Base-by-base conservation (phyloP, 2,329 filamentous ascomycete species). In the Magnaporthales sp. region DNA sequence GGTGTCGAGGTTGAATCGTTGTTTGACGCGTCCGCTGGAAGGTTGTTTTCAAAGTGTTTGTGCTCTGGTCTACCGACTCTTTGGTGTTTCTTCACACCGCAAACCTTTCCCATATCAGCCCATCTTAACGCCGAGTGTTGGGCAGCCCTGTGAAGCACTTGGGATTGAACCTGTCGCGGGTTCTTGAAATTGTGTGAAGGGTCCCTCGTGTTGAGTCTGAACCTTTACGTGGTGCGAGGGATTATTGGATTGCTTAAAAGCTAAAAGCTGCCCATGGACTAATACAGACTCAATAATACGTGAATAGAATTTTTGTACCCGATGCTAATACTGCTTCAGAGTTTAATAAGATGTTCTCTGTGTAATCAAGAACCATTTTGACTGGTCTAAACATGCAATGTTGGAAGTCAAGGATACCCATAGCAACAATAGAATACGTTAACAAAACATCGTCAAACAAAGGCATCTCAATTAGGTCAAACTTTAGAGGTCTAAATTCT, bases 211-310 rank as follows among this genome's bases (percentile, higher is more conserved):
- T n/a, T 11, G 22, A 46, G 56, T 38, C 64, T 66, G 64, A 62
- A 66, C 64, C 64, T 66, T 66, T 66, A 61, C 64, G 64, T 51
- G 64, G 64, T 66, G 64, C 64, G 24, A 62, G 64, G 64, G 64
- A 66, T 66, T 64, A 54, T 26, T 27, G 11, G 56, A 60, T 29
- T 26, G 22, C 56, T 46, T 46, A 19, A 58, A 5, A n/a, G n/a
- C n/a, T n/a, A n/a, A 19, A 13, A 60, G 24, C 2, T 15, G 13
- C 7, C 56, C 22, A 27, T 29, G n/a, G 22, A 60, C 56, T 26
- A 27, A 60, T 60, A 19, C 56, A 60, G 56, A 60, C 56, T 60
- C 26, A 27, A 46, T 46, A 2, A n/a, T n/a, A n/a, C n/a, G n/a
- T n/a, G n/a, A n/a, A n/a, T n/a, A n/a, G n/a, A n/a, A n/a, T n/a